Percentiles rank a stretch among this genome's conserved stretches.
phyloP scores from a whole-genome alignment of 2,329 filamentous ascomycete genomes.

The Ceratocystis huliohia region DNA sequence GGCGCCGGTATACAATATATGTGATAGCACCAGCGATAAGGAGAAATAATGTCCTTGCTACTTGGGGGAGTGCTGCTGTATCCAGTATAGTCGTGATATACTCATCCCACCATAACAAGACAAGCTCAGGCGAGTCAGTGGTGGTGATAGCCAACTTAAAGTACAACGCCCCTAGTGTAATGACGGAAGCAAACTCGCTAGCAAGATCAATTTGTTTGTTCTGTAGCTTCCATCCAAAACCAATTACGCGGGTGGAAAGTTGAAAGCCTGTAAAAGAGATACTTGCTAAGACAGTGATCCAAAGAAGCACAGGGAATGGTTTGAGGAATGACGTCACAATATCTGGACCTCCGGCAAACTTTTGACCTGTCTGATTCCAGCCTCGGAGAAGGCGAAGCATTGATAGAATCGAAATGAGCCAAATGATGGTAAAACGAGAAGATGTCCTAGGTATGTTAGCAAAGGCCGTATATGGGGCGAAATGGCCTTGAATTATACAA shows the following conservation, averaged over 20 bases:
- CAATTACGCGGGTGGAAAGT: not conserved
- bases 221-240: slow-evolving; percentile 25
- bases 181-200: slow-evolving; percentile 31
- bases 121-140: slow-evolving; percentile 75
- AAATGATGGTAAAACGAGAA: slow-evolving; percentile 27
- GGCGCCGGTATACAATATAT: slow-evolving; percentile 32
- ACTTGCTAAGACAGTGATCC: slow-evolving; percentile 55
- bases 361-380: slow-evolving; percentile 97
- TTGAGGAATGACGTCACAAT: slow-evolving; percentile 62
- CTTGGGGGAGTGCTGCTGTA: slow-evolving; percentile 35
- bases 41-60: slow-evolving; percentile 40
- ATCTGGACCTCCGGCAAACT: slow-evolving; percentile 81
- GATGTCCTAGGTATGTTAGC: not conserved
- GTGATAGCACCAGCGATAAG: slow-evolving; percentile 32
- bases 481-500: not conserved
- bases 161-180: slow-evolving; percentile 44
- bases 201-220: slow-evolving; percentile 26
- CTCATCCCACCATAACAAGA: slow-evolving; percentile 31
- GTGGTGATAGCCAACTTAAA: slow-evolving; percentile 88
- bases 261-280: slow-evolving; percentile 47
- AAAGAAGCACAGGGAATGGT: slow-evolving; percentile 54
- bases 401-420: slow-evolving; percentile 38
- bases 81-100: slow-evolving; percentile 32
- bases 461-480: not conserved
- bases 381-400: slow-evolving; percentile 55